These are phyloP conservation scores for Porcisia deanei DNA, from an alignment of 208 protist species.

Conservation along the genomic window DNA sequence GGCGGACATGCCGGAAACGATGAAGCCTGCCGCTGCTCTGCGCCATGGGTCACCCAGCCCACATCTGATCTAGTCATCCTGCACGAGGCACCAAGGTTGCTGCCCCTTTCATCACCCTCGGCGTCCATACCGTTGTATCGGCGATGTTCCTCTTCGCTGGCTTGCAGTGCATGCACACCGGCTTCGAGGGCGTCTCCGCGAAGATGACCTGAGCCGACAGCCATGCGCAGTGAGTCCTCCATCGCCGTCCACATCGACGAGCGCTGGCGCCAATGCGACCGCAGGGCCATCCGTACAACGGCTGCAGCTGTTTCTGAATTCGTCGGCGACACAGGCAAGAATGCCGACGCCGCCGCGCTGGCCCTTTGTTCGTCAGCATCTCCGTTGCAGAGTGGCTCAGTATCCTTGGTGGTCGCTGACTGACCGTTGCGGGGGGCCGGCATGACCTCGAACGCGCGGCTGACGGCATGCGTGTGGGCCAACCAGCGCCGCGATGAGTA, in stretches of 20 bases:
- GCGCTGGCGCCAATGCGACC: constrained; percentile 18
- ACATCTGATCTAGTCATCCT: background rate
- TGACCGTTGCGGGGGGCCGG: background rate
- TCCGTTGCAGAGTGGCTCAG: background rate
- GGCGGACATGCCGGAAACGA: constrained; percentile 33
- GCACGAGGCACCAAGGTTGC: background rate
- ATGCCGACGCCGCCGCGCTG: background rate
- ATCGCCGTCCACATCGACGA: constrained; percentile 38
- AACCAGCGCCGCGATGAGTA: constrained; percentile 20
- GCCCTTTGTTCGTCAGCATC: background rate
- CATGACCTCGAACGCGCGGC: constrained; percentile 12
- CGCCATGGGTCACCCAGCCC: background rate
- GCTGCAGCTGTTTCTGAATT: constrained; percentile 1
- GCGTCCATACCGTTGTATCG: constrained; percentile 20
- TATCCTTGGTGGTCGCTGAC: background rate
- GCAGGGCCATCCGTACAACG: constrained; percentile 18
- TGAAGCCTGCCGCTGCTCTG: background rate
- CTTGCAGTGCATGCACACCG: constrained; percentile 43
- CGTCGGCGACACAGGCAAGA: background rate
- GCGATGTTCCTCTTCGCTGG: constrained; percentile 17
- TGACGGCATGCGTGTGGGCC: constrained; percentile 30
- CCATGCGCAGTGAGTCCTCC: constrained; percentile 34
- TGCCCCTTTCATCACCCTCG: background rate
- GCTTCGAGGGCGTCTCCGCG: constrained; percentile 48
- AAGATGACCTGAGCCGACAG: constrained; percentile 42